Conservation (phyloP, 441 rosid genomes). For the Hura crepitans region DNA sequence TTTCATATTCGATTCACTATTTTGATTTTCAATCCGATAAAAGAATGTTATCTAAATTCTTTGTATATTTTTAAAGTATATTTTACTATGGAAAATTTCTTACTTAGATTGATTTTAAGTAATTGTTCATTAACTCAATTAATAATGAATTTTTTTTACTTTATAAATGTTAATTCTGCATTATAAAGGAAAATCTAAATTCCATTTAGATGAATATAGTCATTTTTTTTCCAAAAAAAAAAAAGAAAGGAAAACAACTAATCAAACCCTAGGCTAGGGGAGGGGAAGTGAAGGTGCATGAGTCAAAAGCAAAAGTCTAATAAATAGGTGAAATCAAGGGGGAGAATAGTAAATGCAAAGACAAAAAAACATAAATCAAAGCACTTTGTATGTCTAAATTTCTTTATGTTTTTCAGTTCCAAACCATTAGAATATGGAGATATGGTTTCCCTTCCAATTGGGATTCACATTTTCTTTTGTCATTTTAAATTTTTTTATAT, state of each 20-base stretch:
- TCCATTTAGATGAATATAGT: too few relatives aligned
- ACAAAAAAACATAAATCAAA: slow-evolving; percentile 26
- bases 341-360: slow-evolving; percentile 10
- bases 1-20: too few relatives aligned
- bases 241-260: background rate
- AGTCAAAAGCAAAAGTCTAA: slow-evolving; percentile 21
- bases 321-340: slow-evolving; percentile 1
- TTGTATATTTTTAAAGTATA: too few relatives aligned
- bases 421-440: slow-evolving; percentile 35
- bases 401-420: slow-evolving; percentile 35
- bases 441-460: slow-evolving; percentile 22
- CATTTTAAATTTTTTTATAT: background rate
- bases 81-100: too few relatives aligned
- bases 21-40: too few relatives aligned
- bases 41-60: too few relatives aligned
- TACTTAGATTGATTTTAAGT: too few relatives aligned
- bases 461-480: slow-evolving; percentile 6
- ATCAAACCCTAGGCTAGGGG: too few relatives aligned
- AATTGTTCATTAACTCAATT: too few relatives aligned
- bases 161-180: too few relatives aligned
- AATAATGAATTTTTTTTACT: too few relatives aligned
- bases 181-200: background rate
- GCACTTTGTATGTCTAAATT: slow-evolving; percentile 23
- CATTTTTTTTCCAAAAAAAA: too few relatives aligned
- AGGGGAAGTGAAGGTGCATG: background rate